Conservation (phyloP, 129 eudicot species). For the Solidago caesia region DNA sequence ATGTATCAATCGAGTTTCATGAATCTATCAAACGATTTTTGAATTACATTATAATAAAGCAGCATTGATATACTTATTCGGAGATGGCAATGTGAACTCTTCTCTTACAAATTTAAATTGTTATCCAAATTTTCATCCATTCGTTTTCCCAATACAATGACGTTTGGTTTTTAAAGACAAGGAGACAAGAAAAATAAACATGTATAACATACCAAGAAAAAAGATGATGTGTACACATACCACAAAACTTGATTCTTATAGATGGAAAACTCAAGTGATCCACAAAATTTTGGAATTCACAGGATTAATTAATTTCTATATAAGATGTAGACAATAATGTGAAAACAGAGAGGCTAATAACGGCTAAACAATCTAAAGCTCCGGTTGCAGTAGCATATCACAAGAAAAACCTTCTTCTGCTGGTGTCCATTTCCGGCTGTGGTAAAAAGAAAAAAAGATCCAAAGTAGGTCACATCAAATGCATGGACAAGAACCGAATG, state of each 20-base stretch:
- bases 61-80: background rate
- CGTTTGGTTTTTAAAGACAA: no score
- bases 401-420: conserved; percentile 93
- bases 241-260: background rate
- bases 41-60: background rate
- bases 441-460: background rate
- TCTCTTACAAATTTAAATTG: no score
- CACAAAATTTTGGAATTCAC: background rate
- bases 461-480: background rate
- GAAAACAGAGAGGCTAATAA: background rate
- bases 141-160: no score
- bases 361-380: background rate
- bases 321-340: conserved; percentile 13
- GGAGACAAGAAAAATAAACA: no score
- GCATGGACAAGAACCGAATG: background rate
- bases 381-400: conserved; percentile 29
- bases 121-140: no score
- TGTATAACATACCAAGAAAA: no score
- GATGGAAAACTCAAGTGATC: background rate
- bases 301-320: background rate
- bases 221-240: no score
- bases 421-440: conserved; percentile 98
- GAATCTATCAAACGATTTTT: background rate
- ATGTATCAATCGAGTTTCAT: background rate
- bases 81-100: no score